Base-by-base conservation (phyloP, 2,329 filamentous ascomycete genomes). In the Triangularia verruculosa region DNA sequence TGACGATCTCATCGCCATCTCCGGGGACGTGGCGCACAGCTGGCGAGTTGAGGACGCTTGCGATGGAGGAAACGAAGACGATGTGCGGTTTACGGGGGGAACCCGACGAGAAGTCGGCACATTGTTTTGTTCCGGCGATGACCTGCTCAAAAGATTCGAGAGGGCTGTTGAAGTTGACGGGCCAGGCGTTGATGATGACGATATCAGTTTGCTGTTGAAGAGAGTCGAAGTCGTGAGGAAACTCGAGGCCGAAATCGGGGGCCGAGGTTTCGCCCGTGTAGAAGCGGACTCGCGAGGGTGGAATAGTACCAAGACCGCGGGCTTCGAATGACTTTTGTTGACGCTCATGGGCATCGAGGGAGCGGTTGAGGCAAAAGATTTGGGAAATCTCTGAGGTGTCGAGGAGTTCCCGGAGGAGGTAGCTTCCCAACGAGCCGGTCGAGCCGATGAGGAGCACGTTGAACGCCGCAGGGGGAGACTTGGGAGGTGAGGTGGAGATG, bases 301-400 rank as follows among this genome's bases (percentile, higher is more conserved):
- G 8, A 20, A 56, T 11, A n/a, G 25, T 4, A 17, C 25, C 53
- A 2, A 61, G 55, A 2, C 55, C 39, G 20, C 28, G n/a, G 6
- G 39, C 28, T 1, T 17, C 22, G 9, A 64, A 51, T 20, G 17
- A 32, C 7, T 34, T 4, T 12, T n/a, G 15, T 12, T 61, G 59
- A 5, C 61, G 54, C 13, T 24, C 15, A 2, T 13, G n/a, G 24
- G 59, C 56, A 15, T 62, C 17, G 4, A 51, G 4, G 24, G 52
- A 30, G 11, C 63, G 63, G 57, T 65, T 62, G 9, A 65, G 27
- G 53, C 63, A 65, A 52, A 24, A 62, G 24, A 65, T 47, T n/a
- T 55, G 32, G 34, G 32, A n/a, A 9, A 62, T n/a, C 13, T 25
- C 15, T 2, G 60, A 39, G 2, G 24, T 39, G 28, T 8, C 17